Conservation (phyloP, 2,329 filamentous ascomycete genomes). For the Talaromyces sp. region DNA sequence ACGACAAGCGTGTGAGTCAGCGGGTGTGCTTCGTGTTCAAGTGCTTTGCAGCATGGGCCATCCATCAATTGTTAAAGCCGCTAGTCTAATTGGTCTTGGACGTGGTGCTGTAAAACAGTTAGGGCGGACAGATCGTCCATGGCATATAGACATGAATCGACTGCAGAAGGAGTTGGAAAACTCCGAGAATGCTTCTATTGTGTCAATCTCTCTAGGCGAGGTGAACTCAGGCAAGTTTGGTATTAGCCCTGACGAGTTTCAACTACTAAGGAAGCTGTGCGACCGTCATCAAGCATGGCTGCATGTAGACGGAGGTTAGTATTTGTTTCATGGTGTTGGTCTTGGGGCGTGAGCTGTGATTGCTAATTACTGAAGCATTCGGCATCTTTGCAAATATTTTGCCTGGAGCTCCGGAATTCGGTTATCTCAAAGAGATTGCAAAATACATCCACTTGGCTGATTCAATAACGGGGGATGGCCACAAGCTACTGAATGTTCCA, state of each 20-base stretch:
- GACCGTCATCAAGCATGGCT: conserved; percentile 7
- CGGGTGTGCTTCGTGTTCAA: background rate
- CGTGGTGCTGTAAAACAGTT: conserved; percentile 3
- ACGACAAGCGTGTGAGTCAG: background rate
- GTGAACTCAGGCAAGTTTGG: conserved; percentile 4
- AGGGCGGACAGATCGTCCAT: background rate
- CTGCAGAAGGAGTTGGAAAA: conserved; percentile 2
- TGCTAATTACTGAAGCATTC: background rate
- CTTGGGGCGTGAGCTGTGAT: background rate
- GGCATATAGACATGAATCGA: conserved; percentile 2
- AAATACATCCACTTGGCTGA: conserved; percentile 6
- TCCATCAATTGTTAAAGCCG: conserved; percentile 6
- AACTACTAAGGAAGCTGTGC: conserved; percentile 1
- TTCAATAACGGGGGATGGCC: background rate
- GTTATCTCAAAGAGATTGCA: conserved; percentile 6
- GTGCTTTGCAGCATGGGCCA: conserved; percentile 5
- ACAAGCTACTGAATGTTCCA: conserved; percentile 6
- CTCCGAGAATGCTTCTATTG: background rate
- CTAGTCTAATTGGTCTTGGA: background rate
- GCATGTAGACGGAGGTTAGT: background rate
- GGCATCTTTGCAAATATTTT: conserved; percentile 7
- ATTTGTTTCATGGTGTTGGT: no score
- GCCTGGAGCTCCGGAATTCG: background rate
- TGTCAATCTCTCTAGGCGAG: conserved; percentile 3
- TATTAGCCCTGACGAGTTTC: conserved; percentile 4